A percentile compares a stretch with the other conserved stretches of the same genome.
These are phyloP conservation scores for Daldinia decipiens DNA, from an alignment of 495 filamentous ascomycete genomes.

Conservation along the genomic window DNA sequence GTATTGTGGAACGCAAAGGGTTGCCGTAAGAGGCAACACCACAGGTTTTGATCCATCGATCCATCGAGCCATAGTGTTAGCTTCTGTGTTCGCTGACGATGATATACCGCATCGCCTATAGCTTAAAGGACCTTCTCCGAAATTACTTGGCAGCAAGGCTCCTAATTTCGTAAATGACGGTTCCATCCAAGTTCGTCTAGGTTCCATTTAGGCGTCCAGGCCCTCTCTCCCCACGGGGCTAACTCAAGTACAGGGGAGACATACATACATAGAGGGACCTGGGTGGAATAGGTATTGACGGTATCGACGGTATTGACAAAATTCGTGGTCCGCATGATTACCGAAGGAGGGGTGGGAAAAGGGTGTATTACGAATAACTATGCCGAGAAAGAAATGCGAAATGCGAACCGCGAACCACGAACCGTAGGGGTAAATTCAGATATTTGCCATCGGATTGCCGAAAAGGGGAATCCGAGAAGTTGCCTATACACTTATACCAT, in stretches of 20 bases:
- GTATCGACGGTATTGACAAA: conserved; percentile 23
- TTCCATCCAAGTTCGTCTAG: neutral
- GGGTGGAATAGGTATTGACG: neutral
- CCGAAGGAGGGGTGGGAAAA: conserved; percentile 39
- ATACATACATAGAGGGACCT: neutral
- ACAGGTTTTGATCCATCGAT: conserved; percentile 21
- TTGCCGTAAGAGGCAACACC: conserved; percentile 42
- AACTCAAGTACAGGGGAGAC: conserved; percentile 16
- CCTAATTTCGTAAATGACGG: conserved; percentile 24
- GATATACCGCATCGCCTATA: conserved; percentile 29
- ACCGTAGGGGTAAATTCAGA: conserved; percentile 36
- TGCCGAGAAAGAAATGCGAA: conserved; percentile 34
- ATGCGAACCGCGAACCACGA: conserved; percentile 7
- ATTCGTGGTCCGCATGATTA: conserved; percentile 32
- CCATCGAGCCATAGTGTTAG: conserved; percentile 22
- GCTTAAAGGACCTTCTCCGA: conserved; percentile 15
- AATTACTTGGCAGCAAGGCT: conserved; percentile 37
- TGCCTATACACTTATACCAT: conserved; percentile 26
- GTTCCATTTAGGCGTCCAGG: conserved; percentile 37
- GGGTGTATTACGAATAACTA: conserved; percentile 33
- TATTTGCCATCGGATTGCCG: conserved; percentile 48
- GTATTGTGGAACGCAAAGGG: conserved; percentile 10
- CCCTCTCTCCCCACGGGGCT: conserved; percentile 34
- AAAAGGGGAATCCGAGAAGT: conserved; percentile 30
- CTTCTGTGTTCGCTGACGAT: conserved; percentile 17